phyloP scores from a whole-genome alignment of 108 stramenopile genomes.

The Pseudonitzschia pungens region DNA sequence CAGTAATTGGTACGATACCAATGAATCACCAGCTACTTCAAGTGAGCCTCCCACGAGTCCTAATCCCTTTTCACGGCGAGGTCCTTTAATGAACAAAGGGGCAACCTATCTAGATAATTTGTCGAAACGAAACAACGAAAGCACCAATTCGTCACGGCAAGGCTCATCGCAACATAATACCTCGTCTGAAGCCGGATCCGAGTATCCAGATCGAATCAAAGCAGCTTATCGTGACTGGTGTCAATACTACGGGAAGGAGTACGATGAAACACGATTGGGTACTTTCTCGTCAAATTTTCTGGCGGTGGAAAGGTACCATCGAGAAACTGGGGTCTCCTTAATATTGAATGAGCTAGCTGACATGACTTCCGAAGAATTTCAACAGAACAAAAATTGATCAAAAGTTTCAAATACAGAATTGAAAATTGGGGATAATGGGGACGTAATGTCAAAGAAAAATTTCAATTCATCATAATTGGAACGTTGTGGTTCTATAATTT shows the following conservation, averaged over 20 bases:
- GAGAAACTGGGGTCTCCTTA: conserved; percentile 25
- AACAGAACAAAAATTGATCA: conserved; percentile 10
- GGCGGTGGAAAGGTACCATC: conserved; percentile 18
- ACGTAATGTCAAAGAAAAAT: too few relatives aligned
- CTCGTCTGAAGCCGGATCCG: neutral
- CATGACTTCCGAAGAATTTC: conserved; percentile 62
- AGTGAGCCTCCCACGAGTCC: neutral
- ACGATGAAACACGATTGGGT: conserved; percentile 13
- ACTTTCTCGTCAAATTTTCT: conserved; percentile 23
- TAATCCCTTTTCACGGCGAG: neutral
- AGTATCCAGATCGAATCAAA: conserved; percentile 26
- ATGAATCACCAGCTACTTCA: neutral
- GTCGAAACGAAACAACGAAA: conserved; percentile 2
- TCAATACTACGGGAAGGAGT: conserved; percentile 24
- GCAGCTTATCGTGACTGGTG: conserved; percentile 33
- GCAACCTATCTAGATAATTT: conserved; percentile 7
- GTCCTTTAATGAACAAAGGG: conserved; percentile 7
- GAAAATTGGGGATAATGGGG: conserved; percentile 1
- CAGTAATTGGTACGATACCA: neutral
- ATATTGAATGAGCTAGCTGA: conserved; percentile 73
- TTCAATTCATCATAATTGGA: too few relatives aligned
- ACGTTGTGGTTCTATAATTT: too few relatives aligned
- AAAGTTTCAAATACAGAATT: too few relatives aligned
- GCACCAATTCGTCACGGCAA: neutral
- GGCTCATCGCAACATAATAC: neutral